phyloP scores from a whole-genome alignment of 345 rosid genomes.

The Aegle marmelos region DNA sequence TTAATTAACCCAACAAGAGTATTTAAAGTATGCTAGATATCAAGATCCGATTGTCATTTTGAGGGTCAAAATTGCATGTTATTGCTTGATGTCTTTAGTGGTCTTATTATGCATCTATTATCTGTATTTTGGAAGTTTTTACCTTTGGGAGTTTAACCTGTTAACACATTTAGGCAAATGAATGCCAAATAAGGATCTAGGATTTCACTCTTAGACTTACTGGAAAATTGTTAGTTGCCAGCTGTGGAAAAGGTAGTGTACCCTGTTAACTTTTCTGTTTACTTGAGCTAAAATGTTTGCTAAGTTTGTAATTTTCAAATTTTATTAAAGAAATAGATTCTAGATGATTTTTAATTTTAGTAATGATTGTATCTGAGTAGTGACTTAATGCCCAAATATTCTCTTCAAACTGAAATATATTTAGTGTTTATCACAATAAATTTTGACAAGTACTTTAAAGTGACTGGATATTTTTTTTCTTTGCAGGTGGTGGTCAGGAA shows the following conservation, averaged over 20 bases:
- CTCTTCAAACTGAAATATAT: neutral
- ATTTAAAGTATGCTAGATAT: neutral
- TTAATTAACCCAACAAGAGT: neutral
- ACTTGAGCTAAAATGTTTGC: neutral
- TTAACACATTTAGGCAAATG: neutral
- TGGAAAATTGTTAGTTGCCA: neutral
- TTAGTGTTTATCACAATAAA: neutral
- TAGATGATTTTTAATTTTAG: neutral
- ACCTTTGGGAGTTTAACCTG: neutral
- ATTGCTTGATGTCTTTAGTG: neutral
- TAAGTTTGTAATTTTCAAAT: neutral
- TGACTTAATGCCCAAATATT: neutral
- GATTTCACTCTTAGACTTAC: neutral
- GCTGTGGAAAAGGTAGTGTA: neutral
- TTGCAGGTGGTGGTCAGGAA: conserved; percentile 90
- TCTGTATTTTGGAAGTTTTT: neutral
- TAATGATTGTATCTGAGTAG: neutral
- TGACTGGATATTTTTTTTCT: neutral
- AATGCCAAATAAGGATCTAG: neutral
- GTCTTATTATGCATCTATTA: neutral
- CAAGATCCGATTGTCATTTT: neutral
- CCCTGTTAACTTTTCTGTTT: neutral
- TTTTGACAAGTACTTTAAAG: neutral
- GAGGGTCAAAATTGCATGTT: neutral
- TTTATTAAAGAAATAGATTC: neutral